phyloP scores from a whole-genome alignment of 2,329 filamentous ascomycete species.

The Gliomastix tumulicola region DNA sequence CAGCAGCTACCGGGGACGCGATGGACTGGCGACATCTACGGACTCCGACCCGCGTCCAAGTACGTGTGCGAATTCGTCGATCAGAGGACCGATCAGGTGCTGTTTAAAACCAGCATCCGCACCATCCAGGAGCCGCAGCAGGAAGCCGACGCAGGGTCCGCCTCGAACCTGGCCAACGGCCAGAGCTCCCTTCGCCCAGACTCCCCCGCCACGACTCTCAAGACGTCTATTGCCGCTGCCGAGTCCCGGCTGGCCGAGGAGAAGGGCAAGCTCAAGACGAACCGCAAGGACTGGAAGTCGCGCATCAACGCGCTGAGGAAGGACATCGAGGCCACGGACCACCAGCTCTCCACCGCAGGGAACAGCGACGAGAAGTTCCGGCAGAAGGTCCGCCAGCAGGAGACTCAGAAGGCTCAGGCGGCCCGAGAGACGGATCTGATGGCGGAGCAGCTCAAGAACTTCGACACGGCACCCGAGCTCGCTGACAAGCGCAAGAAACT shows the following conservation, averaged over 20 bases:
- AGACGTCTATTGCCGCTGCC: slow-evolving; percentile 66
- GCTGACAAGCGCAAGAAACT: slow-evolving; percentile 46
- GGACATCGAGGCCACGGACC: slow-evolving; percentile 64
- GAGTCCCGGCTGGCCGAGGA: slow-evolving; percentile 66
- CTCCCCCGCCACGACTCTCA: slow-evolving; percentile 70
- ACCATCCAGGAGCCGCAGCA: slow-evolving; percentile 44
- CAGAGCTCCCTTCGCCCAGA: slow-evolving; percentile 64
- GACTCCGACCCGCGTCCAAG: slow-evolving; percentile 63
- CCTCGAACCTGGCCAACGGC: slow-evolving; percentile 25
- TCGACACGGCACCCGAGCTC: slow-evolving; percentile 60
- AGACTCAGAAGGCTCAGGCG: slow-evolving; percentile 63
- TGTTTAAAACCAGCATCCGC: slow-evolving; percentile 67
- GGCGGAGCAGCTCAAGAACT: slow-evolving; percentile 50
- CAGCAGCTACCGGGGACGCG: slow-evolving; percentile 40
- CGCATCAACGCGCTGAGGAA: slow-evolving; percentile 61
- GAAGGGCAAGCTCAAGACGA: slow-evolving; percentile 60
- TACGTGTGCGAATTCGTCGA: slow-evolving; percentile 75
- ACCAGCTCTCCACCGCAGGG: slow-evolving; percentile 60
- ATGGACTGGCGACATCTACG: slow-evolving; percentile 68
- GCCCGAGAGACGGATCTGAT: slow-evolving; percentile 50
- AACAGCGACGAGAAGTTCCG: slow-evolving; percentile 70
- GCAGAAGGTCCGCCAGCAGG: slow-evolving; percentile 69
- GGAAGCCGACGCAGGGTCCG: slow-evolving; percentile 19
- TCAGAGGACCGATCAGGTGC: slow-evolving; percentile 54
- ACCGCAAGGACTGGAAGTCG: slow-evolving; percentile 68